Percentiles rank a stretch among this genome's conserved stretches.
These are phyloP conservation scores for Cicer cuneatum DNA, from an alignment of 306 rosid species.

Conservation along the genomic window DNA sequence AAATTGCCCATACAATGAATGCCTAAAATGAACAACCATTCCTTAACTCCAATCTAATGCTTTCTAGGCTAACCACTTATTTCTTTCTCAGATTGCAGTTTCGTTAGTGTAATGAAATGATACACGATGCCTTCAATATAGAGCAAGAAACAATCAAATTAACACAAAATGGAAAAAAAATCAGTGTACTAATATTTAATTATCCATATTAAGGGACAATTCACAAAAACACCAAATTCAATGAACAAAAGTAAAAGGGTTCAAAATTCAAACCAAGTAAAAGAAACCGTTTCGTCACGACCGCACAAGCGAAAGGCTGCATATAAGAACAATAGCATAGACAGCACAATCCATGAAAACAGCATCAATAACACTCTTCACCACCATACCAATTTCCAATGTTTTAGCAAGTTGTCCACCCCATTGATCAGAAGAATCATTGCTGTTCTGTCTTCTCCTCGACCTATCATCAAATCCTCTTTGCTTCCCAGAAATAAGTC, in stretches of 20 bases:
- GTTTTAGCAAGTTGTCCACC: conserved; percentile 50
- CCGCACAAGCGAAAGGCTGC: conserved; percentile 62
- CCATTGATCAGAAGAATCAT: conserved; percentile 35
- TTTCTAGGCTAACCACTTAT: not conserved
- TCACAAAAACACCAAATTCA: conserved; percentile 24
- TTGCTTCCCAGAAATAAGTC: conserved; percentile 50
- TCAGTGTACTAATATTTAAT: conserved; percentile 13
- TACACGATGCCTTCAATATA: not conserved
- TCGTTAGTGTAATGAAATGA: not conserved
- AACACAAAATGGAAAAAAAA: not conserved
- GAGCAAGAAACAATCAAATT: conserved; percentile 3
- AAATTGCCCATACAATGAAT: not conserved
- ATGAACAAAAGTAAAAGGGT: not conserved
- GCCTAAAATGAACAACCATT: conserved; percentile 19
- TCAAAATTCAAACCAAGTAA: conserved; percentile 13
- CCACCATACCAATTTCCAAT: conserved; percentile 58
- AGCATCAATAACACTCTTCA: conserved; percentile 65
- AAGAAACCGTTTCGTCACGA: conserved; percentile 33
- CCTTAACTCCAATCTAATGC: not conserved
- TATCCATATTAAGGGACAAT: not conserved
- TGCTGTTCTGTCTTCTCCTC: conserved; percentile 27
- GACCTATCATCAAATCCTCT: conserved; percentile 37
- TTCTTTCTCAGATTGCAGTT: not conserved
- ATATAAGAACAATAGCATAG: conserved; percentile 65
- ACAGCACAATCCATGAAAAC: conserved; percentile 75